Evolutionary conservation across 2,329 filamentous ascomycete species (phyloP).

Genomic region (Xylariales sp.): DNA sequence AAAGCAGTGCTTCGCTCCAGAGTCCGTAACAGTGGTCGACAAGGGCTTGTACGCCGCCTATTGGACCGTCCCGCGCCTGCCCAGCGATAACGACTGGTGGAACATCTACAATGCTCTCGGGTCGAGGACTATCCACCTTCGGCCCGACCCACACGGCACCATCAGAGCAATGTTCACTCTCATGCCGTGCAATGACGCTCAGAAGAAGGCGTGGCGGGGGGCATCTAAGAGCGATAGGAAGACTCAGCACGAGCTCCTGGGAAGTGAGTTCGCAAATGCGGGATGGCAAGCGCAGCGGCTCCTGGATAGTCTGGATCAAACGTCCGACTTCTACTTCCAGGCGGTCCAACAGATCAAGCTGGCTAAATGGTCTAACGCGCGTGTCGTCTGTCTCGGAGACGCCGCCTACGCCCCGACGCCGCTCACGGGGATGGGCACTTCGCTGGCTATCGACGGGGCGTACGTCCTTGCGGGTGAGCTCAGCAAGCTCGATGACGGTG

Average conservation of each 20-base stretch:
- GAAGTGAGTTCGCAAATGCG: slow-evolving; percentile 34
- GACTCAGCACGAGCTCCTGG: slow-evolving; percentile 32
- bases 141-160: slow-evolving; percentile 3
- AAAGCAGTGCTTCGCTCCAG: slow-evolving; percentile 31
- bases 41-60: slow-evolving; percentile 24
- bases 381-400: slow-evolving; percentile 46
- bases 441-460: slow-evolving; percentile 34
- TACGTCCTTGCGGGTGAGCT: slow-evolving; percentile 46
- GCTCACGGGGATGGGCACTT: slow-evolving; percentile 40
- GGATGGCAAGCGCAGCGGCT: slow-evolving; percentile 42
- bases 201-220: slow-evolving; percentile 22
- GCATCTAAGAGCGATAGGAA: slow-evolving; percentile 22
- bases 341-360: slow-evolving; percentile 40
- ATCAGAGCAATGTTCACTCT: slow-evolving; percentile 5
- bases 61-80: slow-evolving; percentile 29
- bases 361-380: slow-evolving; percentile 30
- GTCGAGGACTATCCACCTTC: neutral
- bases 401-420: slow-evolving; percentile 41
- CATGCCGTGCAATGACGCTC: neutral
- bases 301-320: slow-evolving; percentile 33
- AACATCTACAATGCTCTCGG: neutral
- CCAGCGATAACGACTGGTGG: slow-evolving; percentile 14
- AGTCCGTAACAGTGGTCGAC: slow-evolving; percentile 19
- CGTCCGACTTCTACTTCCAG: slow-evolving; percentile 42
- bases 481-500: slow-evolving; percentile 15